Evolutionary conservation across 2,329 filamentous ascomycete genomes (phyloP).

Genomic region (Leptographium galeiforme): DNA sequence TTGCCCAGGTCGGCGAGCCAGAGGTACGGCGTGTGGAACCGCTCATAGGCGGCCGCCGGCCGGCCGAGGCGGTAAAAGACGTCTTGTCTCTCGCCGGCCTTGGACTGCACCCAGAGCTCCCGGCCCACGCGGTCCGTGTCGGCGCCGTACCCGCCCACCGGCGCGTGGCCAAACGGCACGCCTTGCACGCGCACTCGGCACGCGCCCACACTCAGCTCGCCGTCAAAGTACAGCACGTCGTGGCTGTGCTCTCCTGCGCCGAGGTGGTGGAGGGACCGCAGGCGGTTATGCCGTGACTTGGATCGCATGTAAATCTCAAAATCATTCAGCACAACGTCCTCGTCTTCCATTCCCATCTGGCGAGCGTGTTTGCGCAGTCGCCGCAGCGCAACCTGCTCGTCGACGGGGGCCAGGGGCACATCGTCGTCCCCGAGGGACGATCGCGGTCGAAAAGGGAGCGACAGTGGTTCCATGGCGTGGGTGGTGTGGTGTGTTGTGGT

Average conservation of each 20-base stretch:
- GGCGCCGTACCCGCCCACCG: conserved; percentile 53
- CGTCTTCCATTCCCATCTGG: conserved; percentile 14
- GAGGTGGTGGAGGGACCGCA: conserved; percentile 41
- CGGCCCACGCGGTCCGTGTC: conserved; percentile 31
- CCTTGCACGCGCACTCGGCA: conserved; percentile 35
- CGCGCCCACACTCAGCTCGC: conserved; percentile 34
- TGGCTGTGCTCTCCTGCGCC: conserved; percentile 20
- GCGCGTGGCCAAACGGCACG: conserved; percentile 43
- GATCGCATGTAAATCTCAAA: conserved; percentile 50
- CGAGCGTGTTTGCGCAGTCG: conserved; percentile 1
- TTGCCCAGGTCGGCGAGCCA: conserved; percentile 63
- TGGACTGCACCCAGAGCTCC: conserved; percentile 52
- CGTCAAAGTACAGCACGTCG: conserved; percentile 42
- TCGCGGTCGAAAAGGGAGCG: conserved; percentile 15
- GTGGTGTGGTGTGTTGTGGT: too few relatives aligned
- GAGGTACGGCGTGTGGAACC: conserved; percentile 49
- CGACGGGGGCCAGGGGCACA: not conserved
- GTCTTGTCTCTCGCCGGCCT: conserved; percentile 21
- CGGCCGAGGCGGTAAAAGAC: conserved; percentile 51
- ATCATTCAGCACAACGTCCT: conserved; percentile 39
- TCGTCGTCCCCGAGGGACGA: conserved; percentile 12
- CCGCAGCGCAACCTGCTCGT: not conserved
- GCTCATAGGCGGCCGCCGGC: conserved; percentile 46
- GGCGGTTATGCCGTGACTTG: conserved; percentile 27
- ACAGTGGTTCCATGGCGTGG: conserved; percentile 1